These are phyloP conservation scores for Ogataea philodendri DNA, from an alignment of 805 yeast genomes.

Conservation along the genomic window DNA sequence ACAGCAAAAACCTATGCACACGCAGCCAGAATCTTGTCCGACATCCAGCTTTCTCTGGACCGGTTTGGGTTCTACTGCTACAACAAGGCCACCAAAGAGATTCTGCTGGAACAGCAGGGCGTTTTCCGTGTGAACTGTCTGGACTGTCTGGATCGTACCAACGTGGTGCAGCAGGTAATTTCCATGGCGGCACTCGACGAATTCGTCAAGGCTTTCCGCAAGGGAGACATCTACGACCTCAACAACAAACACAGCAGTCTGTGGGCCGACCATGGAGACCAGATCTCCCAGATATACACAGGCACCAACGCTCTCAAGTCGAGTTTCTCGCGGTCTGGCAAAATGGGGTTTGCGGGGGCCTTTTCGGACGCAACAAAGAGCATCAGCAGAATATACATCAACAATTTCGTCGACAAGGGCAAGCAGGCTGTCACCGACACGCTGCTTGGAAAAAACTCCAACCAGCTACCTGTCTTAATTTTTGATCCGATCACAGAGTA, in stretches of 20 bases:
- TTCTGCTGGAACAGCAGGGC: slow-evolving; percentile 79
- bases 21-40: slow-evolving; percentile 66
- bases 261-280: slow-evolving; percentile 99
- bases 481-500: slow-evolving; percentile 88
- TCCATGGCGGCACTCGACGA: slow-evolving; percentile 67
- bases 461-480: slow-evolving; percentile 66
- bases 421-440: slow-evolving; percentile 89
- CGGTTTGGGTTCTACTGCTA: slow-evolving; percentile 81
- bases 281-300: slow-evolving; percentile 90
- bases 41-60: slow-evolving; percentile 62
- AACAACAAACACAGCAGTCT: slow-evolving; percentile 75
- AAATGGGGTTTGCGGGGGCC: slow-evolving; percentile 96
- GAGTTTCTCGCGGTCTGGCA: slow-evolving; percentile 90
- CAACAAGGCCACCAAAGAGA: slow-evolving; percentile 54
- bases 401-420: slow-evolving; percentile 89
- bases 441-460: slow-evolving; percentile 75
- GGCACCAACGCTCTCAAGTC: slow-evolving; percentile 97
- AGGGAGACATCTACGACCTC: slow-evolving; percentile 43
- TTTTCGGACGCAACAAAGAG: slow-evolving; percentile 96
- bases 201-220: slow-evolving; percentile 41
- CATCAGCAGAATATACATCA: slow-evolving; percentile 90
- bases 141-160: slow-evolving; percentile 93
- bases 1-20: slow-evolving; percentile 88
- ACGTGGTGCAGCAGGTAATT: slow-evolving; percentile 80
- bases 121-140: slow-evolving; percentile 91